Percentiles rank a stretch among this genome's conserved stretches.
These are phyloP conservation scores for Sporothrix brasiliensis DNA, from an alignment of 2,329 filamentous ascomycete species.

Conservation along the genomic window DNA sequence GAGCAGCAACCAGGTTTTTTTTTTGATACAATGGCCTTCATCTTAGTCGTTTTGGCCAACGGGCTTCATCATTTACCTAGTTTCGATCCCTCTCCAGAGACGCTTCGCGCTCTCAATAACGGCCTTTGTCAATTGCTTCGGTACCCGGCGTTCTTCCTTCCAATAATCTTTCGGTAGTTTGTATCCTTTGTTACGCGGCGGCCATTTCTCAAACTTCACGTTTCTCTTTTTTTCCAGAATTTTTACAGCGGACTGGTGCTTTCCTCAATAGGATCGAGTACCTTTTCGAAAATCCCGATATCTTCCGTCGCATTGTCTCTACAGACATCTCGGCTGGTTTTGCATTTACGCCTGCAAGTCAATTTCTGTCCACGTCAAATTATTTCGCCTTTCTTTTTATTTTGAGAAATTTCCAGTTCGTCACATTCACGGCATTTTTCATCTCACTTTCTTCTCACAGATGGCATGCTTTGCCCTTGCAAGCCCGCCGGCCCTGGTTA, in stretches of 20 bases:
- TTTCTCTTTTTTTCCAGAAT: neutral
- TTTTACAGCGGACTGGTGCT: neutral
- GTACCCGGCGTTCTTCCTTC: neutral
- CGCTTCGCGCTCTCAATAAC: neutral
- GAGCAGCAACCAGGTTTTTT: constrained; percentile 10
- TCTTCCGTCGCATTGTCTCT: neutral
- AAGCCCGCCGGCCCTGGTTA: neutral
- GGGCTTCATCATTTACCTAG: constrained; percentile 15
- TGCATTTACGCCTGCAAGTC: neutral
- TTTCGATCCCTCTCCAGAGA: neutral
- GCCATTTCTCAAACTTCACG: neutral
- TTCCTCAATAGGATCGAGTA: neutral
- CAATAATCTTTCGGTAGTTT: neutral
- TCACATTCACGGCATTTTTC: neutral
- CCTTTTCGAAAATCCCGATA: neutral
- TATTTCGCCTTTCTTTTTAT: neutral
- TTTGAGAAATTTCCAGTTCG: neutral
- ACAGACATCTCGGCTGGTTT: neutral
- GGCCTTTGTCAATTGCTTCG: neutral
- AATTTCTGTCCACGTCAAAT: neutral
- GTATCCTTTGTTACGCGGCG: neutral
- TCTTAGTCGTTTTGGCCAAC: neutral
- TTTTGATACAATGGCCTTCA: constrained; percentile 1
- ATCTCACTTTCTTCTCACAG: constrained; percentile 25
- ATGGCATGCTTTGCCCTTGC: constrained; percentile 2